Conservation (phyloP, 139 green algal genomes). For the Micractinium sp. region DNA sequence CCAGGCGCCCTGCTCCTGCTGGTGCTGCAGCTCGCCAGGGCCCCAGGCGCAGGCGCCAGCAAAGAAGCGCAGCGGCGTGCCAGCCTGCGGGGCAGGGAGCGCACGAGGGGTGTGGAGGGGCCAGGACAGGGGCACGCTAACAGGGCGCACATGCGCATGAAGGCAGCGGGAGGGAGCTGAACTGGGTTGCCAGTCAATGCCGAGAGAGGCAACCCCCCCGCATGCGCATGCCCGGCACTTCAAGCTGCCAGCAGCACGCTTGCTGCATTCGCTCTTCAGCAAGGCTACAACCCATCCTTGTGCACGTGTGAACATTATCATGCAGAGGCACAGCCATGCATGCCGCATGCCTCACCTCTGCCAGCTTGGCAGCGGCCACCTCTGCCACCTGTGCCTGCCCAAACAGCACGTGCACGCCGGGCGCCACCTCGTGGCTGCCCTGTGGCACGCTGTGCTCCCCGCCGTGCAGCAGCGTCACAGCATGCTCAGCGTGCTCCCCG, state of each 20-base stretch:
- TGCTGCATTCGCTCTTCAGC: too few relatives aligned
- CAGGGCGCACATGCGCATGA: too few relatives aligned
- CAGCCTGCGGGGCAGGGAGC: slow-evolving; percentile 37
- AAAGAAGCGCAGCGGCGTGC: slow-evolving; percentile 73
- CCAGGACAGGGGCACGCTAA: too few relatives aligned
- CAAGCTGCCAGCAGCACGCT: too few relatives aligned
- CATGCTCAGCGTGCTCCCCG: slow-evolving; percentile 42
- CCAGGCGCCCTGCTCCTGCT: slow-evolving; percentile 58
- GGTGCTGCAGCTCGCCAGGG: slow-evolving; percentile 56
- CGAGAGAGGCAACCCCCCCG: too few relatives aligned
- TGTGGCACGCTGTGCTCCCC: neutral
- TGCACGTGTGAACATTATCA: neutral
- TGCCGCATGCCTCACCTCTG: neutral
- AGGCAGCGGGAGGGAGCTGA: too few relatives aligned
- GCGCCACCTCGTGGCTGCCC: neutral
- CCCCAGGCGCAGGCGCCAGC: slow-evolving; percentile 58
- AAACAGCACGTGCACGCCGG: neutral
- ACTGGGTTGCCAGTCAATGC: too few relatives aligned
- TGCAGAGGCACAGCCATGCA: neutral
- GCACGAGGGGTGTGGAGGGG: neutral
- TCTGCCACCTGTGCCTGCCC: slow-evolving; percentile 1
- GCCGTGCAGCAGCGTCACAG: slow-evolving; percentile 15
- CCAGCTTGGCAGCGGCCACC: neutral
- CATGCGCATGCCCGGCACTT: too few relatives aligned
- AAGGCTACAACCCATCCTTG: too few relatives aligned